Conservation (phyloP, 495 filamentous ascomycete genomes). For the Podospora sp. region DNA sequence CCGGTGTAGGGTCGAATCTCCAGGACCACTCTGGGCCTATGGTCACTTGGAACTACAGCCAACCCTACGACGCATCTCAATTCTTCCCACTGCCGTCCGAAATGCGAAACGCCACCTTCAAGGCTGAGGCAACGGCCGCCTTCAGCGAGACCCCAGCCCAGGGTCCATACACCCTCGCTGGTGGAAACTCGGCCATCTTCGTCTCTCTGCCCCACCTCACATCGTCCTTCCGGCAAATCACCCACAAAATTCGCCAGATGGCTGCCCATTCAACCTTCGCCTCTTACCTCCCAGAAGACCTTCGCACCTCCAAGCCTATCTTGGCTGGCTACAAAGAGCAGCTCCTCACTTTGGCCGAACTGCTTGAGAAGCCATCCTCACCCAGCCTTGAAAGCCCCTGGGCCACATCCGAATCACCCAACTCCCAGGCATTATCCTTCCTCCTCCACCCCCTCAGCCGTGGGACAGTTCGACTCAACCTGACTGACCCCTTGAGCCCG, state of each 20-base stretch:
- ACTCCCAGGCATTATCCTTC: constrained; percentile 16
- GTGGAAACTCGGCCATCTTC: constrained; percentile 31
- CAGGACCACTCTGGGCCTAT: constrained; percentile 1
- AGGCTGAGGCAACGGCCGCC: constrained; percentile 24
- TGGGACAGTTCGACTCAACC: constrained; percentile 43
- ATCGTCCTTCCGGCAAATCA: constrained; percentile 17
- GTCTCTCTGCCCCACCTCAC: constrained; percentile 29
- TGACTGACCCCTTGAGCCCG: background rate
- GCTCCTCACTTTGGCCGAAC: constrained; percentile 16
- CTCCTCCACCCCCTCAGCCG: constrained; percentile 12
- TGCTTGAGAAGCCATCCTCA: constrained; percentile 13
- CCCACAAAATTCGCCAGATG: constrained; percentile 19
- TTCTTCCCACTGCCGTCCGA: constrained; percentile 22
- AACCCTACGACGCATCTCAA: constrained; percentile 7
- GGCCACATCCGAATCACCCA: too few species aligned
- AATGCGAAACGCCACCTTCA: constrained; percentile 28
- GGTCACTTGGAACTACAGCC: constrained; percentile 24
- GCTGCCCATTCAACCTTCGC: constrained; percentile 5
- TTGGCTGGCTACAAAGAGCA: constrained; percentile 23
- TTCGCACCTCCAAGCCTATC: constrained; percentile 9
- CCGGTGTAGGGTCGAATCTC: constrained; percentile 9
- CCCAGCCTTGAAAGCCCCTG: constrained; percentile 32
- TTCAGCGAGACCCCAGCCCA: constrained; percentile 30
- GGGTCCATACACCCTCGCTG: constrained; percentile 33
- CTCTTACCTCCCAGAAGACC: constrained; percentile 21